Evolutionary conservation across 2,329 filamentous ascomycete genomes (phyloP), one percentile per base, ranked within the genome.

Genomic region (Fonsecaea erecta): DNA sequence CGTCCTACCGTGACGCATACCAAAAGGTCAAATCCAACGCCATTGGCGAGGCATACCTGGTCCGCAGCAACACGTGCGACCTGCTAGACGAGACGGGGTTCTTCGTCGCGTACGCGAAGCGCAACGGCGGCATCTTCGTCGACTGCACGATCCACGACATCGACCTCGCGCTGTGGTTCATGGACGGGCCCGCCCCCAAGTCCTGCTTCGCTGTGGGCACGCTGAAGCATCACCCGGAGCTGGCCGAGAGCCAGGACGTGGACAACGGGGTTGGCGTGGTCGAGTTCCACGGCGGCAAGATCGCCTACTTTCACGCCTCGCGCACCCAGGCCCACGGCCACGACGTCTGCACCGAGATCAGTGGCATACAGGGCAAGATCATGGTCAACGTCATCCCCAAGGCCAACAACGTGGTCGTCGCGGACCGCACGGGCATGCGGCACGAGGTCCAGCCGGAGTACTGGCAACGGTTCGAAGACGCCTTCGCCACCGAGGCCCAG

Each of bases 61-160:
- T 90, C 70, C 85, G 86, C 70, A 85, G 82, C 55, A 87, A 90
- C 75, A 90, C 87, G 0, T 89, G 86, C 76, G 87, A 90, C 76
- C 88, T 86, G 74, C 81, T 85, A 61, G 86, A 89, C 65, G 84
- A 86, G 0, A 81, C 81, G 0, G 87, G 87, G 55, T 90, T 89
- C 81, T 90, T 90, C 74, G 86, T 90, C 62, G 80, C 82, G n/a
- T 90, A 90, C 76, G 86, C 88, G 14, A 79, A 86, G 70, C 87
- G 85, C 76, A 84, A 80, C 1, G 88, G 88, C 35, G 88, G 88
- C 24, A 88, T 90, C 74, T 90, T 90, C 71, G 88, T 90, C 64
- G 88, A 90, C 78, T 88, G 85, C 77, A 86, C 85, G 57, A 86
- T 90, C 72, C 88, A 90, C 78, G 88, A 90, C 71, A 90, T 90